Conservation (phyloP, 768 basidiomycete genomes). For the Hygrocybe coccinea region DNA sequence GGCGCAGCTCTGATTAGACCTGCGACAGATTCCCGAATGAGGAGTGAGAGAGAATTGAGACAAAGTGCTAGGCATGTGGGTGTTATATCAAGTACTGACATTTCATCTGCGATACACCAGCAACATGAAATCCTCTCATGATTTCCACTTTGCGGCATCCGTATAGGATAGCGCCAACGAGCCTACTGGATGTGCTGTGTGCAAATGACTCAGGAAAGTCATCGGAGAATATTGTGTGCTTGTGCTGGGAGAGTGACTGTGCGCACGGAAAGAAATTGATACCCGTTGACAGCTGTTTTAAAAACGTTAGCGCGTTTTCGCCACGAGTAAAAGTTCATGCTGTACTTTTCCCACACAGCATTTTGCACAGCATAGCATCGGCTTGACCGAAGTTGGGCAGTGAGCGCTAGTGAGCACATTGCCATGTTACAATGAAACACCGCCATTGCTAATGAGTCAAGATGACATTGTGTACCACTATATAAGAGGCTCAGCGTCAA, state of each 20-base stretch:
- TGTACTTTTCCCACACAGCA: no score
- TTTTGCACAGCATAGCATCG: no score
- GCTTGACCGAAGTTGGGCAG: no score
- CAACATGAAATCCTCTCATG: constrained; percentile 19
- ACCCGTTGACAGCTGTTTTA: constrained; percentile 24
- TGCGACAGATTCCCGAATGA: not conserved
- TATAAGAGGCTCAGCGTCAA: no score
- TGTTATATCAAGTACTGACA: constrained; percentile 13
- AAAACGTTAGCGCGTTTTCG: no score
- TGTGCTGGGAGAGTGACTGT: constrained; percentile 23
- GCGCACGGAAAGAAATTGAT: constrained; percentile 21
- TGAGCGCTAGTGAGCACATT: no score
- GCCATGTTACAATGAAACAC: no score
- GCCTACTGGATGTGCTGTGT: constrained; percentile 19
- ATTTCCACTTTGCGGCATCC: constrained; percentile 27
- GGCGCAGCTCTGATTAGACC: not conserved
- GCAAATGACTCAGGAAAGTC: constrained; percentile 29
- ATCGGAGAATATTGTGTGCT: constrained; percentile 29
- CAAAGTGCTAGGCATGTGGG: not conserved
- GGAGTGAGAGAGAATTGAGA: no score
- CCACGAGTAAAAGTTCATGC: no score
- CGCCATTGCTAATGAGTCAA: no score
- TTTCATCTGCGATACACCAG: constrained; percentile 21
- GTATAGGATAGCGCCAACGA: constrained; percentile 27
- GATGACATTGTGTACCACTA: no score